Evolutionary conservation across 345 rosid species (phyloP).

Genomic region (Sonneratia alba): DNA sequence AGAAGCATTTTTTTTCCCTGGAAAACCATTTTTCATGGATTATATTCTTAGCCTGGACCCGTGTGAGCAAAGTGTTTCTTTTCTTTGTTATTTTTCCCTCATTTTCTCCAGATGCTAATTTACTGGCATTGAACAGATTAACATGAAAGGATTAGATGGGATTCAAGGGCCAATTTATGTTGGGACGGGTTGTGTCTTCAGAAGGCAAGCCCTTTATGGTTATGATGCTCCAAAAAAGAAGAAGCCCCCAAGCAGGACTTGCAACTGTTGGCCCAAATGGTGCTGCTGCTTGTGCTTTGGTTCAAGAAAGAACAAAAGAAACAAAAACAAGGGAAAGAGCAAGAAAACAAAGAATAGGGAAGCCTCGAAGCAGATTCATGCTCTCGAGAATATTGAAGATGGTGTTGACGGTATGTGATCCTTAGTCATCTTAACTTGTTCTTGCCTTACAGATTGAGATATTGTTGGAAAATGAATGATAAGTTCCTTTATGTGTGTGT

Average conservation of each 20-base stretch:
- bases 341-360: constrained; percentile 48
- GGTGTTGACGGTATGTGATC: constrained; percentile 37
- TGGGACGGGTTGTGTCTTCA: constrained; percentile 89
- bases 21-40: too few relatives aligned
- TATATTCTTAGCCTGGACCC: too few relatives aligned
- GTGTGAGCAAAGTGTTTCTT: background rate
- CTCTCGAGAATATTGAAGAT: constrained; percentile 65
- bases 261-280: constrained; percentile 89
- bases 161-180: constrained; percentile 92
- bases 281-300: constrained; percentile 39
- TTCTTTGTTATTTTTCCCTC: background rate
- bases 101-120: too few relatives aligned
- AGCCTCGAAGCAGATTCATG: constrained; percentile 55
- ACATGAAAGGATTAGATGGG: constrained; percentile 94
- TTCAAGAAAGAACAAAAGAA: constrained; percentile 43
- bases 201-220: constrained; percentile 83
- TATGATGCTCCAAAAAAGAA: constrained; percentile 71
- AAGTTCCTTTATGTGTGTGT: background rate
- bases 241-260: constrained; percentile 57
- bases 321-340: constrained; percentile 32
- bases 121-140: constrained; percentile 37
- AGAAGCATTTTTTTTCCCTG: too few relatives aligned
- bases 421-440: too few relatives aligned
- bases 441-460: too few relatives aligned
- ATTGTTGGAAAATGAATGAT: too few relatives aligned